Base-by-base conservation (phyloP, 495 filamentous ascomycete species). In the Trichoderma erinaceum region DNA sequence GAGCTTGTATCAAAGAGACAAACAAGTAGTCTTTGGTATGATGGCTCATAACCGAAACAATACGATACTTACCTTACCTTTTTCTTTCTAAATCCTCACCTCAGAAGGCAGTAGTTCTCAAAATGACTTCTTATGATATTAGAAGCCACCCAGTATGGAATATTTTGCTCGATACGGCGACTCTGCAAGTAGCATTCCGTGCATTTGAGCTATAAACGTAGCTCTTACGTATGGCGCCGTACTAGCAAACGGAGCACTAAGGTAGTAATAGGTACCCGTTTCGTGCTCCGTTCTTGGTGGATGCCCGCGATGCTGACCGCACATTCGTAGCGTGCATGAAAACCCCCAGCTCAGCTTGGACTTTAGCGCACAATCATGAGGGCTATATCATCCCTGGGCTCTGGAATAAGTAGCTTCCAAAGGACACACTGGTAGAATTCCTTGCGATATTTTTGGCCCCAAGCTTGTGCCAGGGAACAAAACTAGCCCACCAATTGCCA, bases 301-400 rank as follows among this genome's bases (percentile, higher is more conserved):
- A 8, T 13, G 15, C 56, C 13, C 27, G 27, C 25, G 1, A 15
- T 32, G 56, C 56, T 61, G 56, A 61, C 56, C 56, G 56, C 56
- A 61, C 56, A 61, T 61, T 32, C 27, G 56, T 32, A 61, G 23
- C 56, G 56, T 61, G 50, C 56, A 61, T 32, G 56, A 61, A 13
- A 61, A 32, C n/a, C 56, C 56, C 56, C 56, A 29, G 56, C 27
- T 61, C 56, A 61, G 56, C 56, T 61, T 23, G 56, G 23, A 32
- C 27, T 61, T 32, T 61, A 61, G 56, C 56, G 56, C 56, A 61
- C 56, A 21, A 61, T 61, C 1, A 18, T 13, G 56, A 61, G 23
- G n/a, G 56, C 56, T 32, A 32, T 61, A 23, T 21, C 56, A 13
- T 56, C n/a, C 23, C 2, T 10, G 13, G 13, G 13, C 44, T 61